Evolutionary conservation across 202 grass and related monocot genomes (phyloP), one percentile per base, ranked within the genome.

Genomic region (Musa balbisiana): DNA sequence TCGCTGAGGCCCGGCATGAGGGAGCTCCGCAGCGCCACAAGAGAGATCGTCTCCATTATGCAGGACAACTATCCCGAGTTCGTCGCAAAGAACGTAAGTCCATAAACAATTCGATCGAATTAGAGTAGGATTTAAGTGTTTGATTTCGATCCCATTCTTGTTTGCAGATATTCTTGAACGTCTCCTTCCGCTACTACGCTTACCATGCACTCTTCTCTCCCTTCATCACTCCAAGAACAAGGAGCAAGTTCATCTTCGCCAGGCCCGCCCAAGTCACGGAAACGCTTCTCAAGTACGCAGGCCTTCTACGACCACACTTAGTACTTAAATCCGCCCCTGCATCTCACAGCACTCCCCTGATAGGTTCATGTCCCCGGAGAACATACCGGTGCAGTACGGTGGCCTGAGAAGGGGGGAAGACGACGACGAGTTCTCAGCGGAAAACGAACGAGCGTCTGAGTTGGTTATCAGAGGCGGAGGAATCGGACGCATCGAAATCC

Each of bases 101-200:
- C 58, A 62, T 62, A 62, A 62, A 43, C 0, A 43, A 43, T 43
- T 43, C 33, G 58, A 6, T 62, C n/a, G 12, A 6, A 6, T 62
- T 6, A 19, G 58, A 17, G 14, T 15, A 58, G 55, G 11, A 3
- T 14, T 58, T 2, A 14, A 58, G 11, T 14, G 16, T 17, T 43
- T 15, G 16, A 43, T 68, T 5, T 13, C 5, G 2, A 0, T 62
- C 25, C 51, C 54, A 8, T 80, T 51, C 33, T 60, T 62, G 1
- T 16, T 27, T 79, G 75, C 80, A 86, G 84, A 86, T 86, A 71
- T 86, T 86, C 55, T 15, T 86, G 50, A 86, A 86, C 79, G 80
- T 78, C 16, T 82, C 84, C 2, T 79, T 86, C 12, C 62, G 76
- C 8, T 70, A 58, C 63, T 86, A 80, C 9, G 76, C 71, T 59